These are phyloP conservation scores for Stemphylium beticola DNA, from an alignment of 2,329 filamentous ascomycete genomes.

Conservation along the genomic window DNA sequence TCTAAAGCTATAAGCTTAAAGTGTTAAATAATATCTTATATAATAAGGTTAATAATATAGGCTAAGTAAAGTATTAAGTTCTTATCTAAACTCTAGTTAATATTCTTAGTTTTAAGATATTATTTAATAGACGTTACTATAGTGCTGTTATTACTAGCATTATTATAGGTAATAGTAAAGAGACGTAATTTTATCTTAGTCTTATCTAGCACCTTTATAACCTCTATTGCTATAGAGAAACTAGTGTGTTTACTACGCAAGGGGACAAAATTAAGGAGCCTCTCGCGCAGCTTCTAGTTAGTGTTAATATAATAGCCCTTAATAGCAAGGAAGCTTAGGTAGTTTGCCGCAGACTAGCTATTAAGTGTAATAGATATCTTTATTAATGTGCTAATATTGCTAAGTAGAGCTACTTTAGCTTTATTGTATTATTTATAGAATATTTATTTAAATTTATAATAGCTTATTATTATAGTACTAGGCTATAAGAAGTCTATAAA, in stretches of 20 bases:
- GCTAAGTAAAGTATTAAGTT: slow-evolving; percentile 4
- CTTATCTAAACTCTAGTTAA: background rate
- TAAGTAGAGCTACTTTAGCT: background rate
- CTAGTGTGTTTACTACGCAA: slow-evolving; percentile 1
- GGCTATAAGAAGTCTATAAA: slow-evolving; percentile 7
- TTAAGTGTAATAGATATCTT: slow-evolving; percentile 9
- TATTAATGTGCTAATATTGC: background rate
- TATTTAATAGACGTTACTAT: background rate
- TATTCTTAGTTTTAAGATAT: background rate
- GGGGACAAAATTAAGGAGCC: slow-evolving; percentile 10
- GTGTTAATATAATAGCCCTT: slow-evolving; percentile 15
- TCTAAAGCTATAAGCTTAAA: background rate
- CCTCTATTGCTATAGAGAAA: background rate
- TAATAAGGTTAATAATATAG: slow-evolving; percentile 11
- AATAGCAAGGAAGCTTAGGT: slow-evolving; percentile 9
- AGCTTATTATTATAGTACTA: slow-evolving; percentile 6
- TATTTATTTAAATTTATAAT: slow-evolving; percentile 9
- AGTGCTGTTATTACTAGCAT: background rate
- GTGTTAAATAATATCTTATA: slow-evolving; percentile 2
- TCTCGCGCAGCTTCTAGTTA: slow-evolving; percentile 1
- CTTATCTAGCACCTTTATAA: background rate
- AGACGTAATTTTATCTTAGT: background rate
- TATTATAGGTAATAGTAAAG: background rate
- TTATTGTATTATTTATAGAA: slow-evolving; percentile 2
- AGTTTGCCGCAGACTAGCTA: slow-evolving; percentile 7